These are phyloP conservation scores for Hymenoscyphus scutula DNA, from an alignment of 2,329 filamentous ascomycete species.

Conservation along the genomic window DNA sequence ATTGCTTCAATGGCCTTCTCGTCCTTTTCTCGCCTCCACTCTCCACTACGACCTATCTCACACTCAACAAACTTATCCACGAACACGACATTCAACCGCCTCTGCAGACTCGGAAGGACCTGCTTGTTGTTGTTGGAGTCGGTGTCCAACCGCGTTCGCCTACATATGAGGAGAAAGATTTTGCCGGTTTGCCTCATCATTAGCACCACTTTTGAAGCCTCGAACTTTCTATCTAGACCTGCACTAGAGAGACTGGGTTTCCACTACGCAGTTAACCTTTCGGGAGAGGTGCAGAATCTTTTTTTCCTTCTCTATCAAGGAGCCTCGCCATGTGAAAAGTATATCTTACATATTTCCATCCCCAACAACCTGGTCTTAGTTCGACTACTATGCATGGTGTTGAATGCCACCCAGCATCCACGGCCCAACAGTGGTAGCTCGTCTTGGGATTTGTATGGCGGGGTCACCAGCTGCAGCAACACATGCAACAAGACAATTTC, in stretches of 20 bases:
- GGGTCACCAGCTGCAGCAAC: neutral
- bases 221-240: neutral
- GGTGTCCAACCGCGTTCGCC: neutral
- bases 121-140: constrained; percentile 1
- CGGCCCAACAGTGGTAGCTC: neutral
- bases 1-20: neutral
- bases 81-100: neutral
- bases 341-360: neutral
- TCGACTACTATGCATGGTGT: neutral
- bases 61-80: neutral
- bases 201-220: neutral
- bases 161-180: neutral
- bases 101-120: constrained; percentile 1
- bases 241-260: neutral
- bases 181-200: neutral
- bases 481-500: constrained; percentile 1
- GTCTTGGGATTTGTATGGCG: neutral
- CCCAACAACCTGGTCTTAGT: constrained; percentile 3
- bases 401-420: neutral
- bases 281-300: neutral
- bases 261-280: neutral
- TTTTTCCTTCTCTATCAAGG: neutral
- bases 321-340: neutral
- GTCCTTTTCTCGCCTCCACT: neutral
- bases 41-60: neutral